Base-by-base conservation (phyloP, 2,329 filamentous ascomycete genomes). In the Pyricularia pennisetigena region DNA sequence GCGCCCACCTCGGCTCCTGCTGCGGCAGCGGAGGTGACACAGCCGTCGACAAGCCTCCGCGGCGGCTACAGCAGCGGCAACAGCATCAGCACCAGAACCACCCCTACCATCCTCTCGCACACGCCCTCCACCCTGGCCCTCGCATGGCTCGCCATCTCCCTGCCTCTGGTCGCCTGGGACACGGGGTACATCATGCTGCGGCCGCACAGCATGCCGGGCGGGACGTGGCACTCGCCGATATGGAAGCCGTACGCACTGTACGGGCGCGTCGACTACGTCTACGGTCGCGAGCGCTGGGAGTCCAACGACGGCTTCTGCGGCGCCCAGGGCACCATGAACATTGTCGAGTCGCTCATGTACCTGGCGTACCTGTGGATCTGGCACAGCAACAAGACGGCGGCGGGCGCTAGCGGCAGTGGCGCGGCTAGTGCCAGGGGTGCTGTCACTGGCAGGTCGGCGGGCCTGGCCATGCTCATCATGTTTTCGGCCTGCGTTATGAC, bases 81-180 rank as follows among this genome's bases (percentile, higher is more conserved):
- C 32, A 35, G 32, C 32, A 14, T 12, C 32, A 14, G 41, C 63
- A 23, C 61, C 64, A 62, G 61, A 26, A 4, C 66, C 62, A 66
- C 49, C 54, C 30, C 61, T 63, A 4, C 30, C 30, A 23, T 68
- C 69, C 30, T 68, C 69, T 23, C 30, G 32, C 84, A 87, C 77
- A 73, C 78, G 5, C 85, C 85, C 5, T 78, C 81, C 8, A 69
- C 73, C 1, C 68, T 76, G 0, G 84, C 81, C 26, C 83, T 92
- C 62, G 72, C 88, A 71, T 97, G 93, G 93, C 83, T 97, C 29
- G 78, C 83, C 69, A 71, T 94, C 70, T 93, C 91, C 24, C 79
- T 95, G 20, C 92, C 91, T 1, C 84, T 96, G 70, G 92, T 97
- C 65, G 75, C 86, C 66, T 97, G 93, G 93, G 93, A 97, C 79